Conservation (phyloP, 352 stramenopile species). For the Blastocystis sp. region DNA sequence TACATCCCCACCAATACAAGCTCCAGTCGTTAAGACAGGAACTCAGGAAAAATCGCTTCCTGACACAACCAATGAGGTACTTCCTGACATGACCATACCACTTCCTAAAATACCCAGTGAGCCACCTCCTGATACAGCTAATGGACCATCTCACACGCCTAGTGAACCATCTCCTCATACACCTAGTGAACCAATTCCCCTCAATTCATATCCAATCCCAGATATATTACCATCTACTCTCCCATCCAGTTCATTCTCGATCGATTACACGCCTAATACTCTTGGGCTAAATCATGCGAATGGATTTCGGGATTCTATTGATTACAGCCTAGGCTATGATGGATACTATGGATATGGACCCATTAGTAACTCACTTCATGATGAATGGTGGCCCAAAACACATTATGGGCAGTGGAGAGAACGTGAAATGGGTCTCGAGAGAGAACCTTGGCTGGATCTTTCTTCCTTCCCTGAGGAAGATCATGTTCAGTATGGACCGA, state of each 20-base stretch:
- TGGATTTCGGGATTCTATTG: neutral
- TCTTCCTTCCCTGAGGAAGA: neutral
- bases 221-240: neutral
- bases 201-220: neutral
- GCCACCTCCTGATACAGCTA: neutral
- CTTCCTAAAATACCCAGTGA: neutral
- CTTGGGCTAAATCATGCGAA: too few relatives aligned
- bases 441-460: conserved; percentile 6
- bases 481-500: neutral
- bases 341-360: conserved; percentile 7
- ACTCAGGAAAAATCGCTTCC: neutral
- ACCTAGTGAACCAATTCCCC: neutral
- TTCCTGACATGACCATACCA: too few relatives aligned
- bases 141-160: neutral
- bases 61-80: neutral
- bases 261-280: neutral
- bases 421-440: conserved; percentile 31
- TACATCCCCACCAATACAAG: neutral
- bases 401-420: conserved; percentile 46
- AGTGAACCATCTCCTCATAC: neutral
- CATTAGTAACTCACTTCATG: neutral
- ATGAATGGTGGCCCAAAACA: conserved; percentile 15
- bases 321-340: neutral
- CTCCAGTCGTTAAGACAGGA: neutral
- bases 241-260: neutral